Evolutionary conservation across 2,329 filamentous ascomycete species (phyloP).

Genomic region (Fusarium transvaalense): DNA sequence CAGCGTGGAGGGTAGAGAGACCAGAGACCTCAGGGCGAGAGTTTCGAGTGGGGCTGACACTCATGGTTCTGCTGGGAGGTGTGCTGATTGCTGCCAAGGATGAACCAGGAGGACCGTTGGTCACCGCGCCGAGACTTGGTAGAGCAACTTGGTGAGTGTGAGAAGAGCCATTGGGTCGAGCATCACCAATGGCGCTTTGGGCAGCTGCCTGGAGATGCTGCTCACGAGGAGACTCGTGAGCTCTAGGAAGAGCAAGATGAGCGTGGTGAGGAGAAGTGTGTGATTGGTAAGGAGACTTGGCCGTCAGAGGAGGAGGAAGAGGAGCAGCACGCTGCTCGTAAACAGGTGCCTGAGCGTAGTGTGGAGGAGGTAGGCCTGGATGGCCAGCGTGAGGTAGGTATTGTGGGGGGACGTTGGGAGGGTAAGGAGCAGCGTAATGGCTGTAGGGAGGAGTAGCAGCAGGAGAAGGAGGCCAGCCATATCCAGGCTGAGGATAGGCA

Average conservation of each 20-base stretch:
- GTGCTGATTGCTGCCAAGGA: conserved; percentile 53
- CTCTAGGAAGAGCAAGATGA: conserved; percentile 53
- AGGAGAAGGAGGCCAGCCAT: conserved; percentile 69
- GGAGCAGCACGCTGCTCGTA: conserved; percentile 54
- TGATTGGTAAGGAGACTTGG: conserved; percentile 52
- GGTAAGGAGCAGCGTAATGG: conserved; percentile 59
- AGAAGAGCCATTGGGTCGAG: conserved; percentile 47
- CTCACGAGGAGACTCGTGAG: conserved; percentile 58
- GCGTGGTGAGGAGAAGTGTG: conserved; percentile 49
- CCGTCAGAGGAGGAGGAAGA: conserved; percentile 56
- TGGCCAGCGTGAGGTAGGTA: conserved; percentile 49
- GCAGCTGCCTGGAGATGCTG: conserved; percentile 61
- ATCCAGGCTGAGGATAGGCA: conserved; percentile 59
- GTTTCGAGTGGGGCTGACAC: conserved; percentile 62
- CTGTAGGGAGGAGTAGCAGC: conserved; percentile 66
- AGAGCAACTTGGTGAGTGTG: conserved; percentile 60
- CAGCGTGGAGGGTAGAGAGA: conserved; percentile 60
- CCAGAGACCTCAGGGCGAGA: conserved; percentile 57
- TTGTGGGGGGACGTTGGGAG: conserved; percentile 48
- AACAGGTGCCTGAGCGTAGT: conserved; percentile 49
- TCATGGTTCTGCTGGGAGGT: conserved; percentile 61
- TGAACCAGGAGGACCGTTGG: conserved; percentile 46
- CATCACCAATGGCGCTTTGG: conserved; percentile 54
- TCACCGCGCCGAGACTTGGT: conserved; percentile 56
- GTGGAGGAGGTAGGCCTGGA: conserved; percentile 44